Conservation (phyloP, 2,329 filamentous ascomycete genomes). For the Xylariaceae sp. region DNA sequence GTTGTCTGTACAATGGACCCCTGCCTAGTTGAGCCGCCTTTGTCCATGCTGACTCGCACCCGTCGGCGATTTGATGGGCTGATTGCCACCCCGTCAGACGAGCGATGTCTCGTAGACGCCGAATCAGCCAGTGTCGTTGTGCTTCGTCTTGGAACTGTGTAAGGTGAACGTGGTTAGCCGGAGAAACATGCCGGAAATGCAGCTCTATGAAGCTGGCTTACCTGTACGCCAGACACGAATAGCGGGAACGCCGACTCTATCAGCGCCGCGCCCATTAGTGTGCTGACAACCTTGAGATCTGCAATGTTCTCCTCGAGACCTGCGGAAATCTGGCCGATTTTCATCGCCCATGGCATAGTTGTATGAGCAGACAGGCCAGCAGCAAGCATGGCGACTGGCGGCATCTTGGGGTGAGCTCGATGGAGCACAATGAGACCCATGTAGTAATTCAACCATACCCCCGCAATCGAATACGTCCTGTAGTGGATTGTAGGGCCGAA, state of each 20-base stretch:
- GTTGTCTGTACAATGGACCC: slow-evolving; percentile 66
- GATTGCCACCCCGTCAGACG: slow-evolving; percentile 84
- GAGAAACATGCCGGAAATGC: neutral
- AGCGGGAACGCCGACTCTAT: slow-evolving; percentile 77
- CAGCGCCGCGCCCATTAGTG: slow-evolving; percentile 71
- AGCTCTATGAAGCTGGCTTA: slow-evolving; percentile 31
- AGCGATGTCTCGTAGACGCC: slow-evolving; percentile 67
- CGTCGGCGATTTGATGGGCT: slow-evolving; percentile 71
- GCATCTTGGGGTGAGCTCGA: slow-evolving; percentile 82
- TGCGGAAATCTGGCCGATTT: slow-evolving; percentile 74
- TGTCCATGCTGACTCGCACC: slow-evolving; percentile 80
- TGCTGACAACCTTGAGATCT: slow-evolving; percentile 58
- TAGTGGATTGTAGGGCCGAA: slow-evolving; percentile 81
- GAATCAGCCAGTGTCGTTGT: slow-evolving; percentile 75
- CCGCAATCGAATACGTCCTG: slow-evolving; percentile 78
- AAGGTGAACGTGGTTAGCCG: neutral
- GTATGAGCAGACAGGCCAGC: slow-evolving; percentile 69
- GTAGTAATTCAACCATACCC: slow-evolving; percentile 83
- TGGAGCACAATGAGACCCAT: slow-evolving; percentile 79
- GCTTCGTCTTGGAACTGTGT: slow-evolving; percentile 61
- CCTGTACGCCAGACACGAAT: slow-evolving; percentile 79
- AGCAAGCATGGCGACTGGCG: slow-evolving; percentile 81
- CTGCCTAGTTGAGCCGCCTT: slow-evolving; percentile 66
- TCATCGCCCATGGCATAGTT: slow-evolving; percentile 65
- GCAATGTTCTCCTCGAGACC: slow-evolving; percentile 58